Conservation (phyloP, 345 rosid genomes). For the Salix suchowensis region DNA sequence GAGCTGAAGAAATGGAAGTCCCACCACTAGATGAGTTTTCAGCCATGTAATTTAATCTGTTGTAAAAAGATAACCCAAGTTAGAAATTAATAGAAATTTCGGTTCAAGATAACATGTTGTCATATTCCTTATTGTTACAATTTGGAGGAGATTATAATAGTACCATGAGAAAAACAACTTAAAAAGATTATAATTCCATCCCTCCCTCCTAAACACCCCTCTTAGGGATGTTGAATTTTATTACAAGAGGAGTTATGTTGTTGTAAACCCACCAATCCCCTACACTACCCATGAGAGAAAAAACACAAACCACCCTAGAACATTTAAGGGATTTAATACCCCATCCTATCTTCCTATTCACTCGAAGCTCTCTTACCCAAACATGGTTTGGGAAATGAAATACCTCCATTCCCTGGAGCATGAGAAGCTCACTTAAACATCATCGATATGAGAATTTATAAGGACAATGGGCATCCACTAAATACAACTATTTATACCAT, state of each 20-base stretch:
- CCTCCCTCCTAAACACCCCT: no score
- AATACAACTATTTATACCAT: background rate
- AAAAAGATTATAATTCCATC: no score
- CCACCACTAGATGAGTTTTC: no score
- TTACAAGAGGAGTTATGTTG: background rate
- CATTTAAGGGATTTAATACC: background rate
- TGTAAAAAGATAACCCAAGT: no score
- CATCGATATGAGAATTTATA: background rate
- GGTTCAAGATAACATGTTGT: no score
- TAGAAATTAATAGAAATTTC: no score
- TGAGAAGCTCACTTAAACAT: background rate
- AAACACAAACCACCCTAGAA: background rate
- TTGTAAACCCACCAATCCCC: background rate
- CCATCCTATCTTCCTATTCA: background rate
- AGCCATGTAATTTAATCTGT: no score
- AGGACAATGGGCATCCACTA: background rate
- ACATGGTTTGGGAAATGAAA: background rate
- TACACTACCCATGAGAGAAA: background rate
- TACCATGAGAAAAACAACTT: no score
- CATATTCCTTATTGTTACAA: background rate
- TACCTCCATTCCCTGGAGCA: background rate
- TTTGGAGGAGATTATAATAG: background rate
- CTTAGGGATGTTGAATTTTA: background rate
- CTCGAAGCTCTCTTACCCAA: background rate
- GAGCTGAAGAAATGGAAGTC: no score